Evolutionary conservation across 805 yeast species (phyloP), one percentile per base, ranked within the genome.

Genomic region (Torulaspora microellipsoides): DNA sequence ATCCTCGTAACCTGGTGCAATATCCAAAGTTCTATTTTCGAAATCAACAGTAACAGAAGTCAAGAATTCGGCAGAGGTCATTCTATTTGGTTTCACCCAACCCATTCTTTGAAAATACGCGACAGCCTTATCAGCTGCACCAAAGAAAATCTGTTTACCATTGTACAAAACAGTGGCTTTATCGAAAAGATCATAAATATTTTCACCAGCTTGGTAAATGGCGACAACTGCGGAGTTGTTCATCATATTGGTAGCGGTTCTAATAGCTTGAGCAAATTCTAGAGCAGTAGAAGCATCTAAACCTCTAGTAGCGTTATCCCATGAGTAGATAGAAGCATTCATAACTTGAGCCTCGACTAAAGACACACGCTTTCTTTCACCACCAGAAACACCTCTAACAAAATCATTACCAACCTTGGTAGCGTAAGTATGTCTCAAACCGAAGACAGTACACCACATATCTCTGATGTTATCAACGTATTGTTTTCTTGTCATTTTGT

Each of bases 241-340:
- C 48, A 75, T 64, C 59, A 80, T 61, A 50, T 78, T 76, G 1
- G 85, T 79, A 9, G 78, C 72, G 2, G 81, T 71, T 65, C 80
- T 76, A 47, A 81, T 68, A 23, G 83, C 76, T 55, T 77, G 74
- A 20, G 76, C 73, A 49, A 77, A 81, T 62, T 81, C 86, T 46
- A 81, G 69, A 12, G 86, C 86, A 14, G 85, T 80, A 12, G 85
- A 79, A 8, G 85, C 76, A 65, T 80, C 86, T 52, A 80, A 69
- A 62, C 86, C 86, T 64, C 85, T 72, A 13, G 86, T 81, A 17
- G 85, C 81, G 53, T 80, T 81, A 65, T 80, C 86, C 77, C 81
- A 80, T 49, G 83, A 78, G 51, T 70, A 78, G 15, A 79, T 67
- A 6, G 77, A 66, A 8, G 76, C 80, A 42, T 75, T 69, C 56